phyloP scores from a whole-genome alignment of 2,329 filamentous ascomycete genomes.

The Gyromitra esculenta region DNA sequence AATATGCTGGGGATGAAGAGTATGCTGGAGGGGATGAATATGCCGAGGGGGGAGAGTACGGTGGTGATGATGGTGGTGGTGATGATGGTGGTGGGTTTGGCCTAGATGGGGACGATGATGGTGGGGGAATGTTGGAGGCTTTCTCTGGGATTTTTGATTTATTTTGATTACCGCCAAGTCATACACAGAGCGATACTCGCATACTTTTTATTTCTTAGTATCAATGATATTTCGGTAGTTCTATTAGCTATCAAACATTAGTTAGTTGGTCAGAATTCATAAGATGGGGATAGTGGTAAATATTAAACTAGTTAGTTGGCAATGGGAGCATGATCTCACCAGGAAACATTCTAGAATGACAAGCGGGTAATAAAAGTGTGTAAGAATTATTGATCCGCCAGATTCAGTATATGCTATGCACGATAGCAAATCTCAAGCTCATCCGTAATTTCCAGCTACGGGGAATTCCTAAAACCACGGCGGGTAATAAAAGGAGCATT shows the following conservation, averaged over 20 bases:
- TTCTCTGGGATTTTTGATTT: neutral
- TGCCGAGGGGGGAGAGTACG: slow-evolving; percentile 9
- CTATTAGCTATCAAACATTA: neutral
- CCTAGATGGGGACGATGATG: neutral
- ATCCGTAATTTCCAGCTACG: neutral
- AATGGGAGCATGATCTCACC: neutral
- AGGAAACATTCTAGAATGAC: neutral
- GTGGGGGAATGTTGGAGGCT: slow-evolving; percentile 9
- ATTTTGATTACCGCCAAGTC: neutral
- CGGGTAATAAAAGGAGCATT: neutral
- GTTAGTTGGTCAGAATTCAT: neutral
- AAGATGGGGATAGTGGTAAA: neutral
- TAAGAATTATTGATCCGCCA: neutral
- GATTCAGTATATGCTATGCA: neutral
- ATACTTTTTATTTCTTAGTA: neutral
- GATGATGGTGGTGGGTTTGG: slow-evolving; percentile 4
- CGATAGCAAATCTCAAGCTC: neutral
- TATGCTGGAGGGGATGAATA: slow-evolving; percentile 17
- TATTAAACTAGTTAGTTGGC: neutral
- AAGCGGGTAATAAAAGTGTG: neutral
- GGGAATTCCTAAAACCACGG: neutral
- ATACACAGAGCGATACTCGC: neutral
- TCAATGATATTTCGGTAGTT: neutral
- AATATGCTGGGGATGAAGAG: neutral
- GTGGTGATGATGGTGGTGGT: neutral